Percentiles rank a stretch among this genome's conserved stretches.
Conservation (phyloP, 2,329 filamentous ascomycete species). For the Metarhizium humberi region DNA sequence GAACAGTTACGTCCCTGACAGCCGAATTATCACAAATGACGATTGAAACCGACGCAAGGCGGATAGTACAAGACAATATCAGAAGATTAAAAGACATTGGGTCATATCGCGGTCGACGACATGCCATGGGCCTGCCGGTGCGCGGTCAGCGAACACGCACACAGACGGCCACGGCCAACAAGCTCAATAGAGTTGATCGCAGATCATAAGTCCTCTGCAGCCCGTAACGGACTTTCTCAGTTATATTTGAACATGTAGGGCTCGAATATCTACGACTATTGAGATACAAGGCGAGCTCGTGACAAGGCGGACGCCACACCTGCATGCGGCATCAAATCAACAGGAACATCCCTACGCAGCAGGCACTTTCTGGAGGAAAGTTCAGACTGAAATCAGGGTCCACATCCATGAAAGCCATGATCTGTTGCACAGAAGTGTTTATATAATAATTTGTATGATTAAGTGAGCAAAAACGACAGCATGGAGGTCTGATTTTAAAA, state of each 20-base stretch:
- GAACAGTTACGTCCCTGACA: conserved; percentile 73
- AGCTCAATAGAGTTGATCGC: conserved; percentile 48
- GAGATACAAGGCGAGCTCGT: not conserved
- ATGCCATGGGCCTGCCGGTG: conserved; percentile 88
- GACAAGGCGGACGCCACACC: not conserved
- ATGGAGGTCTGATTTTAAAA: not conserved
- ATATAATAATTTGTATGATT: conserved; percentile 18
- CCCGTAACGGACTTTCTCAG: not conserved
- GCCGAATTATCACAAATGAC: conserved; percentile 85
- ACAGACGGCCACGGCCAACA: conserved; percentile 54
- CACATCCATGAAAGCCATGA: not conserved
- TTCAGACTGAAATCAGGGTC: not conserved
- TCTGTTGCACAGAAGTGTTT: conserved; percentile 21
- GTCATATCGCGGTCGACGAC: conserved; percentile 76
- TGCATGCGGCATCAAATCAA: not conserved
- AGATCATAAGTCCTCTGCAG: conserved; percentile 12
- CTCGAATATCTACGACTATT: not conserved
- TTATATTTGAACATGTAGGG: not conserved
- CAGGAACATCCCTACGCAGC: not conserved
- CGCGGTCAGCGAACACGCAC: conserved; percentile 81
- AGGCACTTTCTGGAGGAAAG: not conserved
- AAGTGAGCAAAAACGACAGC: conserved; percentile 8
- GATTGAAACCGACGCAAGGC: conserved; percentile 79
- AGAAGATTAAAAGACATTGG: conserved; percentile 81
- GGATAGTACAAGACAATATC: conserved; percentile 77